Percentiles rank a stretch among this genome's conserved stretches.
These are phyloP conservation scores for Aphanomyces stellatus DNA, from an alignment of 352 stramenopile species.

Conservation along the genomic window DNA sequence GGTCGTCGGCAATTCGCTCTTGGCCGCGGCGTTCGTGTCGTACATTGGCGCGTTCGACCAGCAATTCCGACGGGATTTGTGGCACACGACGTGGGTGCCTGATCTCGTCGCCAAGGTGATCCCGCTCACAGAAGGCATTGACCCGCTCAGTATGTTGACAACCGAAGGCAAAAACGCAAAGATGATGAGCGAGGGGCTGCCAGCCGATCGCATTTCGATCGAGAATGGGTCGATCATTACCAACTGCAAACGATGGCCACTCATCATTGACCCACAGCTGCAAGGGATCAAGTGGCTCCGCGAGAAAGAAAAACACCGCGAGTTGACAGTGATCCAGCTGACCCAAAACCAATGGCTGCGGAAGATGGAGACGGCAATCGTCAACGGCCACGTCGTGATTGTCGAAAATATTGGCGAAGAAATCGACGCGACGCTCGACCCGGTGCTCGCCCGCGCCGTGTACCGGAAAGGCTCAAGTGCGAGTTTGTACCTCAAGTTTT, in stretches of 20 bases:
- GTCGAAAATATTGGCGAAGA: slow-evolving; percentile 97
- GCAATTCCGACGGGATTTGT: slow-evolving; percentile 76
- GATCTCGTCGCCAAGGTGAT: slow-evolving; percentile 89
- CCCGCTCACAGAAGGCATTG: slow-evolving; percentile 91
- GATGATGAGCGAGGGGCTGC: slow-evolving; percentile 96
- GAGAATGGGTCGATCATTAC: slow-evolving; percentile 97
- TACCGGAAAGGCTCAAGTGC: slow-evolving; percentile 90
- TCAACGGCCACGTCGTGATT: slow-evolving; percentile 93
- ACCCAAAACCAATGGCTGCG: slow-evolving; percentile 95
- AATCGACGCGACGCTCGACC: slow-evolving; percentile 95
- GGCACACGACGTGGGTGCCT: slow-evolving; percentile 73
- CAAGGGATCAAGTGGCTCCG: slow-evolving; percentile 98
- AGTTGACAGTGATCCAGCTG: slow-evolving; percentile 90
- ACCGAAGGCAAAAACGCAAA: slow-evolving; percentile 95
- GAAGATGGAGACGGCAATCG: slow-evolving; percentile 91
- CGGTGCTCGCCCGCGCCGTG: slow-evolving; percentile 91
- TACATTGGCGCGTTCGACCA: slow-evolving; percentile 98
- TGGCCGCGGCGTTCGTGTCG: slow-evolving; percentile 95
- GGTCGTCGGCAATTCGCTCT: slow-evolving; percentile 94
- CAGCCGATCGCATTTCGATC: slow-evolving; percentile 95
- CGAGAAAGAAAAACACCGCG: slow-evolving; percentile 90
- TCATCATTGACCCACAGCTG: slow-evolving; percentile 96
- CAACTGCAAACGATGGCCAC: slow-evolving; percentile 95
- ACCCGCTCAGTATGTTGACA: slow-evolving; percentile 93
- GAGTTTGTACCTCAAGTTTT: slow-evolving; percentile 91